Base-by-base conservation (phyloP, 495 filamentous ascomycete genomes). In the Neurospora discreta region DNA sequence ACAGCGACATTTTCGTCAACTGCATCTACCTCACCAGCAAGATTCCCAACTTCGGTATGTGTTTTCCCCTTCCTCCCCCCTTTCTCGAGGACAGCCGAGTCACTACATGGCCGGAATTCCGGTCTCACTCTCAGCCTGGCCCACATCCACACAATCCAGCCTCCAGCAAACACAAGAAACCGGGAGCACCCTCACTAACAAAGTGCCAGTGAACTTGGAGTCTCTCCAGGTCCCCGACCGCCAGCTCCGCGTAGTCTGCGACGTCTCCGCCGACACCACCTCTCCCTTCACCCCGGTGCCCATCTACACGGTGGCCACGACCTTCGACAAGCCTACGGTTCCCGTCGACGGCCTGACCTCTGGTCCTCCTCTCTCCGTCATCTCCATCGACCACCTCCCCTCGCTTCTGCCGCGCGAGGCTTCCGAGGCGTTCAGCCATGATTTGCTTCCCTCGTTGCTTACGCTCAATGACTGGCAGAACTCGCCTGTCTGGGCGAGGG, bases 331-430 rank as follows among this genome's bases (percentile, higher is more conserved):
- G 74, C 93, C 93, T n/a, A 95, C 92, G 2, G 90, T 95, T 2
- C 87, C 91, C 11, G 91, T 94, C 20, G 82, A 86, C 52, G 80
- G 85, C 30, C 80, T 89, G 42, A 75, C 84, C 44, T 82, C 82
- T 58, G 85, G 84, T 42, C 88, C 89, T n/a, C 85, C 85, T 11
- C 82, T 93, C 68, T 89, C 87, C 42, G 92, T 95, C 69, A 93
- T 96, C 79, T 90, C 88, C 69, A 97, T 98, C 76, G 94, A 97
- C 78, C 95, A 97, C 78, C 87, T 98, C 10, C 95, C 95, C 6
- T 91, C 89, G 39, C 87, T 97, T 43, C 86, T 98, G 20, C 92
- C 95, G 11, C 84, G 94, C 60, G 95, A 98, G 81, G 89, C 92
- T 43, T 92, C 89, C 40, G 95, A 98, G 84, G 77, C 92, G 36